These are phyloP conservation scores for Alternaria novae-zelandiae DNA, from an alignment of 2,329 filamentous ascomycete species.

Conservation along the genomic window DNA sequence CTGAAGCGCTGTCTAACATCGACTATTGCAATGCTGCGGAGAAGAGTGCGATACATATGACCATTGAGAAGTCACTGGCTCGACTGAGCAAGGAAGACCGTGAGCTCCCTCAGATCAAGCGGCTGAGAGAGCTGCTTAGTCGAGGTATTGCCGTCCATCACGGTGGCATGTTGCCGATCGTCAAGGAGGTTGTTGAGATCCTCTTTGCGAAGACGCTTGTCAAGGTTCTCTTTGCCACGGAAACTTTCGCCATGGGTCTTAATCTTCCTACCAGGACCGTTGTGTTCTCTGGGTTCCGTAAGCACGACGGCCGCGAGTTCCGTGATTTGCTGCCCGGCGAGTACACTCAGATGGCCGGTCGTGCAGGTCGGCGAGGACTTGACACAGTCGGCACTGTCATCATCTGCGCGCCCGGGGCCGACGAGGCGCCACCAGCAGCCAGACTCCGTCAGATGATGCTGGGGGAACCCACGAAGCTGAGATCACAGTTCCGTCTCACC, in stretches of 20 bases:
- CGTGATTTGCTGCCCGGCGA: slow-evolving; percentile 91
- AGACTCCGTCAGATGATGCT: slow-evolving; percentile 93
- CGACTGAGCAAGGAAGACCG: slow-evolving; percentile 90
- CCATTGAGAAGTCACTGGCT: slow-evolving; percentile 92
- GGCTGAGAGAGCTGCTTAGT: slow-evolving; percentile 81
- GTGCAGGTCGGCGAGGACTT: slow-evolving; percentile 89
- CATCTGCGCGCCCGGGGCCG: slow-evolving; percentile 79
- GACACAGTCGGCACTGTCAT: slow-evolving; percentile 94
- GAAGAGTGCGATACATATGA: slow-evolving; percentile 97
- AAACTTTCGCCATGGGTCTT: slow-evolving; percentile 98
- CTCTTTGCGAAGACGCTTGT: slow-evolving; percentile 93
- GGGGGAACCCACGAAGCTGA: slow-evolving; percentile 90
- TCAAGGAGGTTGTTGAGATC: slow-evolving; percentile 97
- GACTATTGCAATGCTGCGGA: slow-evolving; percentile 93
- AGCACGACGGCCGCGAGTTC: slow-evolving; percentile 93
- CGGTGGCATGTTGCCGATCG: slow-evolving; percentile 90
- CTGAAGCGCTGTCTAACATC: slow-evolving; percentile 90
- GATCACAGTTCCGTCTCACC: slow-evolving; percentile 94
- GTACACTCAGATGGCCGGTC: slow-evolving; percentile 98
- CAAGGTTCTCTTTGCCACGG: slow-evolving; percentile 95
- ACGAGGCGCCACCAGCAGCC: slow-evolving; percentile 85
- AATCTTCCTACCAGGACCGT: slow-evolving; percentile 96
- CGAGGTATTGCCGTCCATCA: slow-evolving; percentile 96
- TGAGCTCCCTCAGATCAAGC: slow-evolving; percentile 86
- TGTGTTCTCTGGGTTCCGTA: slow-evolving; percentile 95